Conservation (phyloP, 345 rosid species). For the Eutrema heterophyllum region DNA sequence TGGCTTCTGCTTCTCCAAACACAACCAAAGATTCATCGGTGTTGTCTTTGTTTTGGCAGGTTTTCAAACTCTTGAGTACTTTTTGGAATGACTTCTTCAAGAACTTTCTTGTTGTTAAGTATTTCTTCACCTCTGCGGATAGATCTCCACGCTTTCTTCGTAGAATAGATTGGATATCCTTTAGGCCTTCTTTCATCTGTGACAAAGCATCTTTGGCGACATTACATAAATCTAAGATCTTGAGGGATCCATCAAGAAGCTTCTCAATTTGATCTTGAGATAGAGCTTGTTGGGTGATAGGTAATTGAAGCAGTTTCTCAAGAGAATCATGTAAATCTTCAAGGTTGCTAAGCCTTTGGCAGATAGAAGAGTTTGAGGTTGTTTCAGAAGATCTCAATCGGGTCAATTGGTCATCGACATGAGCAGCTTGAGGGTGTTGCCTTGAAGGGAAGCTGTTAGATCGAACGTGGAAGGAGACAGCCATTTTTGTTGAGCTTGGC, state of each 20-base stretch:
- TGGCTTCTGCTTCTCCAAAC: slow-evolving; percentile 31
- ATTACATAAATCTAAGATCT: slow-evolving; percentile 31
- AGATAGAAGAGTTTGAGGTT: slow-evolving; percentile 9
- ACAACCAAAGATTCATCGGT: slow-evolving; percentile 10
- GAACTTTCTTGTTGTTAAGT: slow-evolving; percentile 37
- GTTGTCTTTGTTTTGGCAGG: background rate
- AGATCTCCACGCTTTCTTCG: slow-evolving; percentile 29
- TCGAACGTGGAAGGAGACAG: slow-evolving; percentile 35
- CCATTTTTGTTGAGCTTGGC: slow-evolving; percentile 27
- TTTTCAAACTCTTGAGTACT: slow-evolving; percentile 22
- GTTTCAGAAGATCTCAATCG: slow-evolving; percentile 29
- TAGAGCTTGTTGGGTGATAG: slow-evolving; percentile 17
- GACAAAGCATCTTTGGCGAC: slow-evolving; percentile 33
- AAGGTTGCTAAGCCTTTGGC: slow-evolving; percentile 26
- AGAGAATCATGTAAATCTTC: slow-evolving; percentile 33
- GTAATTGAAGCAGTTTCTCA: slow-evolving; percentile 26
- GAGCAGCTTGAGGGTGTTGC: slow-evolving; percentile 36
- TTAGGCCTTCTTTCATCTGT: slow-evolving; percentile 23
- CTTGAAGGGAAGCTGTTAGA: slow-evolving; percentile 47
- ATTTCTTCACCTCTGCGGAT: slow-evolving; percentile 31
- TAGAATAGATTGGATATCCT: slow-evolving; percentile 30
- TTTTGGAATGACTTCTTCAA: slow-evolving; percentile 23
- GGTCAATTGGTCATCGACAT: slow-evolving; percentile 27
- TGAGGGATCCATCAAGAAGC: slow-evolving; percentile 34
- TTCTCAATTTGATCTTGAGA: slow-evolving; percentile 31